Conservation (phyloP, 1,284 basidiomycete genomes). For the Boletus austroedulis region DNA sequence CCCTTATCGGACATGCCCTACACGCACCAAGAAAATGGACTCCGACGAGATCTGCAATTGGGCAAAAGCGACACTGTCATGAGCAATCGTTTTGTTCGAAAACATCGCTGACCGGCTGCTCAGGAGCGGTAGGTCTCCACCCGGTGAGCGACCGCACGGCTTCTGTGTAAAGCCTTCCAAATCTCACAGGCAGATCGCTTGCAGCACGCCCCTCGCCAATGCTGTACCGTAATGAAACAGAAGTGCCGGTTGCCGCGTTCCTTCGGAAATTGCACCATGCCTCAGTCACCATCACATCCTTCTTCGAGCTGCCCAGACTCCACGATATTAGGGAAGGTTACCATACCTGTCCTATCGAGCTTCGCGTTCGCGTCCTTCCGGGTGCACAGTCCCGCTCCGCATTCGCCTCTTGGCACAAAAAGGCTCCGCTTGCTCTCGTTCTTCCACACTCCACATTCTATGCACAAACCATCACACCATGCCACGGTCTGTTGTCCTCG, state of each 20-base stretch:
- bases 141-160: conserved; percentile 17
- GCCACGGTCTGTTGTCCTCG: conserved; percentile 14
- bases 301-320: conserved; percentile 20
- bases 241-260: conserved; percentile 24
- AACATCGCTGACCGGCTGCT: conserved; percentile 50
- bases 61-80: conserved; percentile 66
- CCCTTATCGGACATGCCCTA: conserved; percentile 74
- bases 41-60: conserved; percentile 69
- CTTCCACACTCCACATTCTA: conserved; percentile 17
- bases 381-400: conserved; percentile 5
- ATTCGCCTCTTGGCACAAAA: conserved; percentile 15
- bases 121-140: conserved; percentile 8
- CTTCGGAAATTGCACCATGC: conserved; percentile 28
- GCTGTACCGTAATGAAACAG: conserved; percentile 27
- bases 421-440: conserved; percentile 8
- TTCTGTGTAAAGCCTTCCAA: not conserved
- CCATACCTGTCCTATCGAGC: conserved; percentile 14
- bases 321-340: conserved; percentile 9
- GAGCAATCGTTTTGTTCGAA: conserved; percentile 75
- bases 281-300: conserved; percentile 20
- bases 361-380: conserved; percentile 9
- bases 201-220: conserved; percentile 13
- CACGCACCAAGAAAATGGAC: conserved; percentile 51
- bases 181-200: conserved; percentile 13
- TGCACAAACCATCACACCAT: conserved; percentile 19